Evolutionary conservation across 148 eudicot species (phyloP).

Genomic region (Talinum fruticosum): DNA sequence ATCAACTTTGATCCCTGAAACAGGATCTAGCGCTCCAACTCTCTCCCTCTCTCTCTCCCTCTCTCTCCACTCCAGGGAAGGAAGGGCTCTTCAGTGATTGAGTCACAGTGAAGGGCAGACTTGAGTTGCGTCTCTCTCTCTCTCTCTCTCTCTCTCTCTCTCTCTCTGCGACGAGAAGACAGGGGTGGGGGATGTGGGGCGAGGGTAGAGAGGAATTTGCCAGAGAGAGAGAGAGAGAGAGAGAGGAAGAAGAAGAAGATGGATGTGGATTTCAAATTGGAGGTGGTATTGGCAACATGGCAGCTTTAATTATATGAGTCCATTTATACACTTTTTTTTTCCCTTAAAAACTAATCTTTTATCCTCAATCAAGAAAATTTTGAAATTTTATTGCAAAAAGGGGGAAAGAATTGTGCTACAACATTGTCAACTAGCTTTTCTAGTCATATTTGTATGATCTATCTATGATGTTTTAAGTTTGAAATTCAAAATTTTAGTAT

Average conservation of each 20-base stretch:
- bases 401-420: not conserved
- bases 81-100: not conserved
- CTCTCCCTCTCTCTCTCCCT: not conserved
- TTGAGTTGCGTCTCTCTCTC: not conserved
- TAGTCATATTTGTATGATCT: not conserved
- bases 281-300: not conserved
- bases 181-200: not conserved
- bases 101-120: not conserved
- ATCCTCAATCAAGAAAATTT: not conserved
- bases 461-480: not conserved
- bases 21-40: constrained; percentile 1
- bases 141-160: constrained; percentile 1
- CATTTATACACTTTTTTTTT: not conserved
- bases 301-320: not conserved
- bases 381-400: not conserved
- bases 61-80: not conserved
- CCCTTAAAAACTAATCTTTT: too few species aligned
- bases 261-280: not conserved
- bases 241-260: not conserved
- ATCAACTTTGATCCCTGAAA: not conserved
- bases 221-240: not conserved
- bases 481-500: not conserved
- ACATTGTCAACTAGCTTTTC: not conserved
- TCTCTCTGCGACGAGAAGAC: not conserved
- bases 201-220: not conserved